These are phyloP conservation scores for Gonapodya prolifera DNA, from an alignment of 192 early-diverging fungal species.

Conservation along the genomic window DNA sequence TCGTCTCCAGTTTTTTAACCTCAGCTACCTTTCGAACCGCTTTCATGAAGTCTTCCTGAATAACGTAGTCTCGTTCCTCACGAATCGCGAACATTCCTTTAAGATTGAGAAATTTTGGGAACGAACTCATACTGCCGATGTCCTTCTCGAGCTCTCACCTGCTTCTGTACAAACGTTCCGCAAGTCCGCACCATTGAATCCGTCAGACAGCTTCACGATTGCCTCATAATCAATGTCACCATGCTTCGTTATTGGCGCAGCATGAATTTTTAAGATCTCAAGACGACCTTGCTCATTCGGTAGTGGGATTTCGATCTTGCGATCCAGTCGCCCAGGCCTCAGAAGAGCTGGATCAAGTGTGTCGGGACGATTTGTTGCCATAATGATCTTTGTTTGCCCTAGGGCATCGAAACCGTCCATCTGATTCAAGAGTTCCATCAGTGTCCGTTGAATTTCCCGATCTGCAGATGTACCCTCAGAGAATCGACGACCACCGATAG, in stretches of 20 bases:
- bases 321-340: conserved; percentile 88
- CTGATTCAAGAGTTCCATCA: conserved; percentile 99
- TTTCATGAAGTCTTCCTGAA: conserved; percentile 99
- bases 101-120: background rate
- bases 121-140: no score
- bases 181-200: conserved; percentile 98
- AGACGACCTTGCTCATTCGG: conserved; percentile 96
- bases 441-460: conserved; percentile 97
- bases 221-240: conserved; percentile 98
- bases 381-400: conserved; percentile 97
- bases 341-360: conserved; percentile 96
- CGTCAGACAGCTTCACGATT: conserved; percentile 93
- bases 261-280: conserved; percentile 97
- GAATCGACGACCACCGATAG: conserved; percentile 96
- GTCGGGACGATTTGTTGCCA: conserved; percentile 99
- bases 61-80: conserved; percentile 90
- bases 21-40: conserved; percentile 97
- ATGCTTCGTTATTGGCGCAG: conserved; percentile 83
- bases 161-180: conserved; percentile 99
- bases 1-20: conserved; percentile 88
- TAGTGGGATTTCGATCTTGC: conserved; percentile 99
- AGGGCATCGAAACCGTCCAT: conserved; percentile 99
- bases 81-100: conserved; percentile 98
- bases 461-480: conserved; percentile 99
- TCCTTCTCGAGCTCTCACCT: conserved; percentile 45